A percentile compares a stretch with the other conserved stretches of the same genome.
Evolutionary conservation across 192 early-diverging fungal genomes (phyloP).

Genomic region (Gamsiella multidivaricata): DNA sequence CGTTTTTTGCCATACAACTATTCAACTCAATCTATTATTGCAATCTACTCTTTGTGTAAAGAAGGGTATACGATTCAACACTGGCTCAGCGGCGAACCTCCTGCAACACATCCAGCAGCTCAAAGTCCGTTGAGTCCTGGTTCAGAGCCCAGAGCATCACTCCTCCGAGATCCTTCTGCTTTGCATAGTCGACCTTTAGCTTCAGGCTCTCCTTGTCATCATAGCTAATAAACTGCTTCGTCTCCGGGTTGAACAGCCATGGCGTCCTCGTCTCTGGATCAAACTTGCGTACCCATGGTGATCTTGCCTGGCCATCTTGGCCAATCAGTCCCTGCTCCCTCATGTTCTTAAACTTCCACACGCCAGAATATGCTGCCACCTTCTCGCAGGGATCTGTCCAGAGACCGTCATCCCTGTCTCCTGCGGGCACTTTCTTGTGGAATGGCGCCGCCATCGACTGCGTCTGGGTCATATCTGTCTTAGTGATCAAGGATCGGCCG

Average conservation of each 20-base stretch:
- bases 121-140: constrained; percentile 68
- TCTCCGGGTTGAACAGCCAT: constrained; percentile 75
- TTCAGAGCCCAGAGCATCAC: constrained; percentile 77
- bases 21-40: too few species aligned
- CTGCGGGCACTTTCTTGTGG: constrained; percentile 55
- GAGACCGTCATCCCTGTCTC: constrained; percentile 65
- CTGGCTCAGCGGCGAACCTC: constrained; percentile 14
- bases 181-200: constrained; percentile 69
- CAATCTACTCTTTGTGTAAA: too few species aligned
- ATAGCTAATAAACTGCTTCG: constrained; percentile 74
- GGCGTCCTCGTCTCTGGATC: constrained; percentile 72
- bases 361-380: constrained; percentile 61
- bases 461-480: constrained; percentile 5
- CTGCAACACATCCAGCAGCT: constrained; percentile 62
- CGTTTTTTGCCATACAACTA: too few species aligned
- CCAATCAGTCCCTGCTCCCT: constrained; percentile 64
- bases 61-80: background rate
- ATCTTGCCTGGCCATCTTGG: constrained; percentile 39
- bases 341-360: constrained; percentile 76
- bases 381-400: constrained; percentile 66
- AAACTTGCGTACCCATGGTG: constrained; percentile 74
- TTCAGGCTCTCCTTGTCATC: constrained; percentile 71
- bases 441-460: constrained; percentile 37
- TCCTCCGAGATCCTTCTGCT: constrained; percentile 65
- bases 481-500: constrained; percentile 59